Base-by-base conservation (phyloP, 2,329 filamentous ascomycete species). In the Ophiocordyceps camponoti-saundersi region DNA sequence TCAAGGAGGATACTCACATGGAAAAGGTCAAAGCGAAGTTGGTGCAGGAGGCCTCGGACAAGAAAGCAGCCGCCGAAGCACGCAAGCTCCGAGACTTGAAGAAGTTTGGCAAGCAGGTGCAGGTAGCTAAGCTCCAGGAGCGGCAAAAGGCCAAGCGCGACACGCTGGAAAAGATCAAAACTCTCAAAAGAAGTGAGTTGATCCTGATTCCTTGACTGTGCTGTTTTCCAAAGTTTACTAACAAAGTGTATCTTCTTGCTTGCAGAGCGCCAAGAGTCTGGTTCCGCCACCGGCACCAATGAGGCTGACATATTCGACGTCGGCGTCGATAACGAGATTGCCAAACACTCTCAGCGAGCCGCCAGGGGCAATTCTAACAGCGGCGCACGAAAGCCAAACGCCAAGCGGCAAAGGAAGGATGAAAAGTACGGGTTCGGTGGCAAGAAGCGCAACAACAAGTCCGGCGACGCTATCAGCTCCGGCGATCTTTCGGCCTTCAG, bases 101-200 rank as follows among this genome's bases (percentile, higher is more conserved):
- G 80, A 98, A 96, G 70, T 98, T 96, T 62, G 92, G 92, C 62
- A 98, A 98, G 71, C 86, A 94, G 64, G 92, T 96, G 46, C 92
- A 98, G 71, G 79, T 95, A 50, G 89, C 89, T 49, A 95, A 95
- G 72, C 68, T 94, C 63, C 90, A 96, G 68, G 90, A 98, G 75
- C 75, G 92, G 44, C 80, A 85, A 45, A 94, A 93, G 74, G 82
- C 81, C 59, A 95, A 95, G 80, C 80, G 79, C 56, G 85, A 93
- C 52, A 94, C 88, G 4, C 70, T 98, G 52, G 92, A 96, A 56
- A 95, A 95, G 75, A 95, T 98, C 60, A 88, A 89, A 67, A 75
- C 78, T 26, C 69, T 98, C 57, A 98, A 98, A 79, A 79, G 89
- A 71, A 98, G 90, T 96, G 75, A 55, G 86, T 76, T 36, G 36